These are phyloP conservation scores for Fusarium sp. DNA, from an alignment of 2,329 filamentous ascomycete species.

Conservation along the genomic window DNA sequence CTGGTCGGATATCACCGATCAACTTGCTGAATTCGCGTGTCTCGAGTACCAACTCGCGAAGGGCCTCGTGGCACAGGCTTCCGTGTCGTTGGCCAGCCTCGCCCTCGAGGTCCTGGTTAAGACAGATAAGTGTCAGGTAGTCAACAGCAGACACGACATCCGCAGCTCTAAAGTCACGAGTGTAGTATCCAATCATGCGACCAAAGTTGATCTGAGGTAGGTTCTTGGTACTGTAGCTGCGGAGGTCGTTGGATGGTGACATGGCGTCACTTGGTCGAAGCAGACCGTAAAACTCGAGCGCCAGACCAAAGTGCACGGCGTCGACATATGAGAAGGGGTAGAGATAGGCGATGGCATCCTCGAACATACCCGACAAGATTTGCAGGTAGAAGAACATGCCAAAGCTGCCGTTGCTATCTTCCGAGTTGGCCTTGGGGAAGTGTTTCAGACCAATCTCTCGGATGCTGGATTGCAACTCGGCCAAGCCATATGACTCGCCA, in stretches of 20 bases:
- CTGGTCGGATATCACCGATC: slow-evolving; percentile 88
- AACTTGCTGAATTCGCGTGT: slow-evolving; percentile 95
- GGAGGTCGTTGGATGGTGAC: slow-evolving; percentile 76
- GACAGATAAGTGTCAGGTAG: slow-evolving; percentile 90
- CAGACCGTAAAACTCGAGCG: slow-evolving; percentile 88
- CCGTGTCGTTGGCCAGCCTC: slow-evolving; percentile 81
- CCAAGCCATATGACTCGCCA: slow-evolving; percentile 72
- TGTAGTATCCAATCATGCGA: slow-evolving; percentile 94
- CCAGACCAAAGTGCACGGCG: slow-evolving; percentile 93
- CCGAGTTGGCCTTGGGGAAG: slow-evolving; percentile 84
- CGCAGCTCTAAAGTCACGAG: slow-evolving; percentile 91
- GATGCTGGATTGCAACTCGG: slow-evolving; percentile 81
- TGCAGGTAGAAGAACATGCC: slow-evolving; percentile 96
- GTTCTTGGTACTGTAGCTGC: slow-evolving; percentile 74
- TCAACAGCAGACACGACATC: slow-evolving; percentile 91
- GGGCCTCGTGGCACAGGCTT: slow-evolving; percentile 87
- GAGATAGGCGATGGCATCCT: slow-evolving; percentile 90
- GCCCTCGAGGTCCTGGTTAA: slow-evolving; percentile 85
- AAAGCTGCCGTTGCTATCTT: slow-evolving; percentile 80
- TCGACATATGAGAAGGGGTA: slow-evolving; percentile 93
- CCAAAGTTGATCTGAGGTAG: slow-evolving; percentile 93
- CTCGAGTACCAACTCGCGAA: slow-evolving; percentile 95
- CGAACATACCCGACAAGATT: slow-evolving; percentile 90
- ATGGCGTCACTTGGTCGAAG: slow-evolving; percentile 87
- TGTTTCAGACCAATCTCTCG: slow-evolving; percentile 90